Base-by-base conservation (phyloP, 192 early-diverging fungal genomes). In the Hyaloraphidium curvatum region DNA sequence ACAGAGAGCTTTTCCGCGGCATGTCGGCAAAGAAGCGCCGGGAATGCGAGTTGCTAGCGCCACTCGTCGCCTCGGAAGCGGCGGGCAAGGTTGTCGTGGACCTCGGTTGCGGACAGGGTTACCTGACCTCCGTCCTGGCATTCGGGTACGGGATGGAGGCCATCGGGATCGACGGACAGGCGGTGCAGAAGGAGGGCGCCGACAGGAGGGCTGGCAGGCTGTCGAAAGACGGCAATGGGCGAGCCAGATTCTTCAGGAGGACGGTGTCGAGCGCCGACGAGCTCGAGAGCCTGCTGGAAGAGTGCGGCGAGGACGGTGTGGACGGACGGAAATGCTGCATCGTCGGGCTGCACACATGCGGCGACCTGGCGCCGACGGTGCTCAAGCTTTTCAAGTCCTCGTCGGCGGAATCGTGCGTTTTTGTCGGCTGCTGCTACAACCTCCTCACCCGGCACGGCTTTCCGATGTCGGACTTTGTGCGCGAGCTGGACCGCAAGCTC, bases 401-500 rank as follows among this genome's bases (percentile, higher is more conserved):
- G 28, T 61, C 67, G 3, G 71, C 76, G 5, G 65, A 62, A 7
- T 65, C 67, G 13, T 58, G 86, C 30, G 80, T 78, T 13, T 68
- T 72, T 39, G 83, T 86, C 9, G 80, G 82, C 7, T 89, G 89
- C 70, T 92, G 89, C 64, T 89, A 92, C 60, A 84, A 92, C 64
- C 70, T 67, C 56, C 65, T 91, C 14, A 69, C 83, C 0, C 82
- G 86, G 54, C 48, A 50, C 19, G 27, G 25, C 26, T n/a, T n/a
- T n/a, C 11, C 25, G 28, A 33, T 7, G 35, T 3, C 23, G 53
- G n/a, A n/a, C 31, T 13, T 9, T n/a, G 22, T 3, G n/a, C 30
- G n/a, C 13, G 27, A 14, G 35, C 7, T 39, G 14, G 53, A 7
- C 0, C 23, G 22, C 23, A n/a, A 33, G 5, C 13, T 28, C 3